phyloP scores from a whole-genome alignment of 345 rosid genomes.

The Brassica cretica region DNA sequence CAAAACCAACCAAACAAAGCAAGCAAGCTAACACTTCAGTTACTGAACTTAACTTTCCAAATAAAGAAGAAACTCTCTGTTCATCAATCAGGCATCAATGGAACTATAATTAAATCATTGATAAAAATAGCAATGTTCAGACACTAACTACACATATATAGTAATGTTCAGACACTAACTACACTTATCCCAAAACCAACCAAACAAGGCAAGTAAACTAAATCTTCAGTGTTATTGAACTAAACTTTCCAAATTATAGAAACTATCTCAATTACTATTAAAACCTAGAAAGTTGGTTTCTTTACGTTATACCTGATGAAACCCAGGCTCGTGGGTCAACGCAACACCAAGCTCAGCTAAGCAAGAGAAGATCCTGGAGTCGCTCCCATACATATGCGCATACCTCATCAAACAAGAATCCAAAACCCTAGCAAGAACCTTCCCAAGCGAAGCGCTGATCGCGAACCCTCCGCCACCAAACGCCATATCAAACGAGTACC shows the following conservation, averaged over 20 bases:
- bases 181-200: slow-evolving; percentile 12
- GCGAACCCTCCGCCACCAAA: slow-evolving; percentile 96
- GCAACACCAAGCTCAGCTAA: slow-evolving; percentile 83
- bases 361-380: slow-evolving; percentile 80
- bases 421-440: slow-evolving; percentile 60
- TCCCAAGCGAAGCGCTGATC: slow-evolving; percentile 62
- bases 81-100: slow-evolving; percentile 5
- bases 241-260: slow-evolving; percentile 8
- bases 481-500: slow-evolving; percentile 86
- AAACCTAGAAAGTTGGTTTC: not conserved
- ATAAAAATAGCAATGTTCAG: too few species aligned
- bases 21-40: not conserved
- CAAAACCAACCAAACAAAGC: not conserved
- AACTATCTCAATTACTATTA: not conserved
- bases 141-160: too few species aligned
- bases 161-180: slow-evolving; percentile 1
- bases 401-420: slow-evolving; percentile 83
- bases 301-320: slow-evolving; percentile 79
- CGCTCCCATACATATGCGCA: slow-evolving; percentile 82
- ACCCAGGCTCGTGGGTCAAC: slow-evolving; percentile 83
- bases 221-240: not conserved
- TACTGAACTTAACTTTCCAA: not conserved
- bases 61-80: not conserved
- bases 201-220: not conserved
- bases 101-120: not conserved